Percentiles rank a stretch among this genome's conserved stretches.
These are phyloP conservation scores for Ustilago loliicola DNA, from an alignment of 1,284 basidiomycete genomes.

Conservation along the genomic window DNA sequence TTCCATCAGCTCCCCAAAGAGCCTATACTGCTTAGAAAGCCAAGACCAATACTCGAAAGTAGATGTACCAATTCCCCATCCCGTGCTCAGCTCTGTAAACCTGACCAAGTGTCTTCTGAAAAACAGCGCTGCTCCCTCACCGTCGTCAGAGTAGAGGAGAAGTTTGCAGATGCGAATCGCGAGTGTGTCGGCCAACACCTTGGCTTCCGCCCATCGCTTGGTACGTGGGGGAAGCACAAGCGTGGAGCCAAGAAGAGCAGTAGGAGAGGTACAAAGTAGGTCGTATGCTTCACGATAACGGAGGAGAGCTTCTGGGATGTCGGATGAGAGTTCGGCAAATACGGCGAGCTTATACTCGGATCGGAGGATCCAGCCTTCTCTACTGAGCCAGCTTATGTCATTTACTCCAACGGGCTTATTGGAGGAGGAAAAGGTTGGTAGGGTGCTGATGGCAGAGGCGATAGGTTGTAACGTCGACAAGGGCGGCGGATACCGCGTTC, in stretches of 20 bases:
- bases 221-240: constrained; percentile 88
- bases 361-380: constrained; percentile 93
- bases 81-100: constrained; percentile 87
- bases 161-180: constrained; percentile 71
- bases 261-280: constrained; percentile 32
- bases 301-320: constrained; percentile 77
- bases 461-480: constrained; percentile 60
- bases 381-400: constrained; percentile 73
- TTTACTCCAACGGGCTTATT: constrained; percentile 17
- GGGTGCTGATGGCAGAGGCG: constrained; percentile 38
- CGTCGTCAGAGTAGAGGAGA: constrained; percentile 86
- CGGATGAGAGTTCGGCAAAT: constrained; percentile 92
- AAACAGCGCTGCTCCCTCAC: constrained; percentile 78
- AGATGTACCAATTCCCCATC: constrained; percentile 97
- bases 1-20: constrained; percentile 63
- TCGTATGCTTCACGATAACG: constrained; percentile 46
- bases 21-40: constrained; percentile 82
- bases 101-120: constrained; percentile 85
- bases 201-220: constrained; percentile 97
- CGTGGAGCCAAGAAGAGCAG: constrained; percentile 75
- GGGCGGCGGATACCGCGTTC: constrained; percentile 77
- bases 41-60: constrained; percentile 98
- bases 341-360: constrained; percentile 97
- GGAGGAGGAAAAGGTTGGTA: not conserved
- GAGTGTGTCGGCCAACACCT: constrained; percentile 84